Evolutionary conservation across 345 rosid genomes (phyloP), one percentile per base, ranked within the genome.

Genomic region (Clarkia xantiana): DNA sequence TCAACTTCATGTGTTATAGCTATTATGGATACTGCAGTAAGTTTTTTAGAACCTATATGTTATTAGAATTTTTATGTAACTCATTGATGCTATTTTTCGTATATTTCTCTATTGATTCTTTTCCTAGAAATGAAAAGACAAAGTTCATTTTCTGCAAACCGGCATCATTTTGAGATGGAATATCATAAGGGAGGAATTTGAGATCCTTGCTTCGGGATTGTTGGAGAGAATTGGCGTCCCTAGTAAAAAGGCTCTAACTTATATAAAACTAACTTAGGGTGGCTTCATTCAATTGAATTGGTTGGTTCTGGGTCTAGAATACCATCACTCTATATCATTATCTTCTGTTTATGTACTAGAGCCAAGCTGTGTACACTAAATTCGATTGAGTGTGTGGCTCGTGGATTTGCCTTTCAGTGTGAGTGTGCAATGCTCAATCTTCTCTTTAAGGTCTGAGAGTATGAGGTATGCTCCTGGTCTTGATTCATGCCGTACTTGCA

Each of bases 371-470:
- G n/a, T 42, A 69, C 66, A 4, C 38, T 78, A 48, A 78, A 78
- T 69, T 77, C 78, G 11, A 75, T 80, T 58, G 84, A 78, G 60
- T 72, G 84, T 60, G 78, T 78, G 40, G 76, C 84, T 14, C 80
- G 84, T 45, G 84, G 84, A 29, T 75, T 80, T 62, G 80, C 80
- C 29, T 68, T 78, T 23, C 84, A 78, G 55, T 78, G n/a, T n/a
- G n/a, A n/a, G n/a, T n/a, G 84, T 44, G 84, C 84, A 16, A 75
- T 75, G 76, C 80, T 78, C 40, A 78, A 80, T 64, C 80, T 76
- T 15, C 60, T 53, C 58, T 78, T 78, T 54, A 70, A 70, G 9
- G 78, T 75, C 50, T 67, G 70, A 65, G 84, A 78, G 40, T 78
- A 78, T 11, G 84, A 78, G 80, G 80, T 78, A 42, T 45, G 57